phyloP scores from a whole-genome alignment of 31 red algal genomes.

The Pterothamnion heteromorphum region DNA sequence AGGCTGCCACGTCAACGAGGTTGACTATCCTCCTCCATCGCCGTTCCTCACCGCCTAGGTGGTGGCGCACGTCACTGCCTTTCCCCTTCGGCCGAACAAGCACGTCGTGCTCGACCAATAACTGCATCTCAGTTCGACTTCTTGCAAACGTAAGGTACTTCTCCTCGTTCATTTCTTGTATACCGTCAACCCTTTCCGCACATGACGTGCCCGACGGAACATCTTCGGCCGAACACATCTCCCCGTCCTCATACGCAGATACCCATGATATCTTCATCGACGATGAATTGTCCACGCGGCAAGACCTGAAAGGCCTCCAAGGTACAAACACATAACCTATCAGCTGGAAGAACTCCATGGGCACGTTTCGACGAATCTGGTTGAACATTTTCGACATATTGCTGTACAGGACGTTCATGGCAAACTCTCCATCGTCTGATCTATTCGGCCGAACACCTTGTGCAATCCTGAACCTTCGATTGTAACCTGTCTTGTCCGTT shows the following conservation, averaged over 20 bases:
- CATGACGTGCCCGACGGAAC: not conserved
- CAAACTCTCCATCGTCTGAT: not conserved
- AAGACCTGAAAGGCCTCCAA: not conserved
- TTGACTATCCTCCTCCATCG: not conserved
- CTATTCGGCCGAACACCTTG: not conserved
- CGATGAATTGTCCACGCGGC: not conserved
- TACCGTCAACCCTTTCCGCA: not conserved
- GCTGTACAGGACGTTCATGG: not conserved
- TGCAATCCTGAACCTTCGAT: not conserved
- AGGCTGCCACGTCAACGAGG: not conserved
- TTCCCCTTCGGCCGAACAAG: too few species aligned
- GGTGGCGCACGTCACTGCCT: too few species aligned
- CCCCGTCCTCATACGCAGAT: not conserved
- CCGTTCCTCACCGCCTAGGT: not conserved
- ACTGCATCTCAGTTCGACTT: too few species aligned
- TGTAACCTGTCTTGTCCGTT: not conserved
- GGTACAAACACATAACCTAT: not conserved
- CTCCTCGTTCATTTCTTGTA: not conserved
- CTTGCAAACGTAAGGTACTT: not conserved
- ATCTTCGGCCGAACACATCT: not conserved
- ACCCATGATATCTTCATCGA: not conserved
- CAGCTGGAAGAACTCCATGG: not conserved
- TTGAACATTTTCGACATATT: not conserved
- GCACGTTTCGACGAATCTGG: too few species aligned
- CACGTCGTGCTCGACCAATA: too few species aligned